phyloP scores from a whole-genome alignment of 306 rosid species.

The Trifolium repens region DNA sequence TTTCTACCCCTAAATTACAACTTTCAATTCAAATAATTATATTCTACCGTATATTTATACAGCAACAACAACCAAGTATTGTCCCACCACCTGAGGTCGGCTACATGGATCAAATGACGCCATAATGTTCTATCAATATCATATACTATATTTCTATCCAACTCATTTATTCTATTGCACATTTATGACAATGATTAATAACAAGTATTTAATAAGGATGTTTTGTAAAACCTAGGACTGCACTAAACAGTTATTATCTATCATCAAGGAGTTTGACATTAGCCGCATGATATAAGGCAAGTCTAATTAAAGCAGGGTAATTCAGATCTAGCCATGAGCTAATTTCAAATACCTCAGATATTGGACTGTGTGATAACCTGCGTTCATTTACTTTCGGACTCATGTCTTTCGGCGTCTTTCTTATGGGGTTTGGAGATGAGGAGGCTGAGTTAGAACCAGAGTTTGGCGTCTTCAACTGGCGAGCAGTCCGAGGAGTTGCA shows the following conservation, averaged over 20 bases:
- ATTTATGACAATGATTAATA: too few species aligned
- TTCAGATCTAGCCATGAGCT: neutral
- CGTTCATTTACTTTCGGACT: slow-evolving; percentile 70
- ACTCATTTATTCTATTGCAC: too few species aligned
- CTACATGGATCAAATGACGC: too few species aligned
- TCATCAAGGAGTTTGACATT: slow-evolving; percentile 8
- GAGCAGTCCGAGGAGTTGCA: slow-evolving; percentile 60
- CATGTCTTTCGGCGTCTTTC: slow-evolving; percentile 59
- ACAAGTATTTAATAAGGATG: too few species aligned
- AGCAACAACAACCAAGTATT: too few species aligned
- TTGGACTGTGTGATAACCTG: slow-evolving; percentile 63
- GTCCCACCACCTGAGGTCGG: too few species aligned
- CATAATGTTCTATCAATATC: too few species aligned
- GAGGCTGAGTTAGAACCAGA: slow-evolving; percentile 58
- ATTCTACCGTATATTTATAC: too few species aligned
- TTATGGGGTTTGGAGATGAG: slow-evolving; percentile 56
- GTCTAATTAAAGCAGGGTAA: neutral
- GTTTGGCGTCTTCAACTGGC: slow-evolving; percentile 55
- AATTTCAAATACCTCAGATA: slow-evolving; percentile 64
- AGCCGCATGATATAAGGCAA: neutral
- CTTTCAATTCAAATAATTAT: too few species aligned
- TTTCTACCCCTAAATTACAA: too few species aligned
- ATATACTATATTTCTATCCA: too few species aligned
- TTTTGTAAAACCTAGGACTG: neutral
- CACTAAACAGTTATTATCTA: neutral